Base-by-base conservation (phyloP, 2,329 filamentous ascomycete species). In the Diaporthe batatas region DNA sequence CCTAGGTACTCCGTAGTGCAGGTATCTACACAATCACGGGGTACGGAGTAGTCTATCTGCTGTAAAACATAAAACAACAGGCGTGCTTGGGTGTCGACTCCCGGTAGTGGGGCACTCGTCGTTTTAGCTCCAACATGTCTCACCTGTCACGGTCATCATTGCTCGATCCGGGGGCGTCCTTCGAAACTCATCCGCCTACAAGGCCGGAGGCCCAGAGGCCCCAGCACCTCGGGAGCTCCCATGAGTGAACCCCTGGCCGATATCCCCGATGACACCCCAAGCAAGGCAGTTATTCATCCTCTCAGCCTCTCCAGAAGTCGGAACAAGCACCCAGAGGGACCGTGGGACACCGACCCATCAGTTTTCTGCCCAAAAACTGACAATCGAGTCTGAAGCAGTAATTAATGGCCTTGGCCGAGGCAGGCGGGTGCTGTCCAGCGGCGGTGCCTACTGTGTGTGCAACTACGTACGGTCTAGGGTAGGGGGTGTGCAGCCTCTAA, bases 221-320 rank as follows among this genome's bases (percentile, higher is more conserved):
- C 39, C 62, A 65, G 59, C 59, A 18, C 59, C 29, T 34, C 59
- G 59, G 59, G 59, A 65, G 59, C 59, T 65, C 59, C 59, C 59
- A 65, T 34, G 25, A 49, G 49, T 32, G 59, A 65, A 44, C 62
- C 62, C 62, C 62, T 65, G 62, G 59, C 44, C 51, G 59, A 34
- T 39, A 18, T 51, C 44, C 44, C n/a, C 44, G 21, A 65, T 51
- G 62, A 62, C 47, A 62, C 58, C 58, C n/a, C 42, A 21, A 34
- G 29, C 58, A 47, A 47, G 39, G 23, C 16, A 32, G 25, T 64
- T 62, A 25, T 32, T 62, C 16, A 62, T 21, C 39, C 58, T 62
- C 36, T 62, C 16, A 62, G 5, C 39, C 58, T 62, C 36, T 62
- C 39, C 36, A 62, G n/a, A 44, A 51, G 16, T 49, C 42, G 42